Base-by-base conservation (phyloP, 164 flowering plant species). In the Stephania cephalantha region DNA sequence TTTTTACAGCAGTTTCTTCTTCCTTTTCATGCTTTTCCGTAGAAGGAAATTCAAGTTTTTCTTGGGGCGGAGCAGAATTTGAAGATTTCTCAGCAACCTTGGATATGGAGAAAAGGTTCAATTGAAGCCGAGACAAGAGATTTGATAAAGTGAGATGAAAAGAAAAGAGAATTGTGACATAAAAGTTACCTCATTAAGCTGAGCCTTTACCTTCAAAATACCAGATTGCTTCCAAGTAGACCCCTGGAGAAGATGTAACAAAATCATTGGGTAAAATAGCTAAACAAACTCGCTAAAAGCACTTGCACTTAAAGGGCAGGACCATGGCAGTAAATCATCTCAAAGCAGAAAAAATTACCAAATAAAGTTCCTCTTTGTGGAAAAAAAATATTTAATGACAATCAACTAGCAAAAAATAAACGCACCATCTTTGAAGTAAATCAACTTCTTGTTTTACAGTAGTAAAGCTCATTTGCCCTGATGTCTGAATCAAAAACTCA, bases 61-160 rank as follows among this genome's bases (percentile, higher is more conserved):
- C 71, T 63, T 72, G 78, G 55, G 74, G 30, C 9, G 82, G 77
- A 13, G 74, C 69, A 68, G 87, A 84, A 76, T 85, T 87, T 61
- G 85, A 84, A 52, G 89, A 75, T 73, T 76, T 79, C 66, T 80
- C 82, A 4, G 70, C 75, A 78, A 81, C 87, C 91, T 90, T 70
- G n/a, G 35, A 77, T 70, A 69, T 11, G 69, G 31, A 64, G 70
- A 73, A 72, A n/a, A 65, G 15, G 65, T 65, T 12, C 20, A 75
- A 30, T 46, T 70, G 67, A 31, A 10, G 31, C 55, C 25, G 58
- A 73, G 25, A 30, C 25, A 15, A 7, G 13, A 66, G 2, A 69
- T 70, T 6, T 25, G 9, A 9, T 15, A 6, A 50, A 22, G 6
- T 53, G 22, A 58, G 61, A 64, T 10, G 9, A 64, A 48, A 18